A percentile compares a stretch with the other conserved stretches of the same genome.
Conservation (phyloP, 2,329 filamentous ascomycete species). For the Dactylella cylindrospora region DNA sequence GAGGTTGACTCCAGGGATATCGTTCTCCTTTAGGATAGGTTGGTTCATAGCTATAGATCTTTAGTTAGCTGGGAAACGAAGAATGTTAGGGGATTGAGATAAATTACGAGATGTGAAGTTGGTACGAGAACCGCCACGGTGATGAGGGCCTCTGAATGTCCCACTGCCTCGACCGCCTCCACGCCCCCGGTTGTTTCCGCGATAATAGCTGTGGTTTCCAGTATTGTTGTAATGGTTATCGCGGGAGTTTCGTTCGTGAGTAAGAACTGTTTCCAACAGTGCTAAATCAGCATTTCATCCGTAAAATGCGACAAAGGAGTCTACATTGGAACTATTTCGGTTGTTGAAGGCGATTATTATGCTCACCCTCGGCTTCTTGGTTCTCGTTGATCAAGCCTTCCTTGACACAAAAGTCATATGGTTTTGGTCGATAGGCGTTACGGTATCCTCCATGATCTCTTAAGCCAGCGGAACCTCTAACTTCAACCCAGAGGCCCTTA, state of each 20-base stretch:
- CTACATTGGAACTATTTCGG: too few relatives aligned
- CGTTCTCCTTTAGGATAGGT: constrained; percentile 23
- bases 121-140: constrained; percentile 16
- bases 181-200: constrained; percentile 32
- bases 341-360: neutral
- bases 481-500: constrained; percentile 42
- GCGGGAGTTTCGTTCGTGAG: constrained; percentile 18
- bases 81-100: too few relatives aligned
- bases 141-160: constrained; percentile 13
- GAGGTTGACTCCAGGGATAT: neutral
- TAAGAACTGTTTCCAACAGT: too few relatives aligned
- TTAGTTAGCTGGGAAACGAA: constrained; percentile 1
- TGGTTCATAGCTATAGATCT: constrained; percentile 25
- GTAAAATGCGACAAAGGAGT: constrained; percentile 12
- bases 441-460: constrained; percentile 43
- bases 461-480: constrained; percentile 34
- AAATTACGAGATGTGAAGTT: constrained; percentile 28
- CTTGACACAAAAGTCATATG: constrained; percentile 29
- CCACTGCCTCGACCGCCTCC: constrained; percentile 18
- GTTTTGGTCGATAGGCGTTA: constrained; percentile 40
- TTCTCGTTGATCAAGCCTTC: constrained; percentile 38
- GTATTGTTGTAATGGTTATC: constrained; percentile 11
- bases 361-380: constrained; percentile 35
- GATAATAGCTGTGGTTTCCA: constrained; percentile 16
- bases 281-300: constrained; percentile 1